phyloP scores from a whole-genome alignment of 805 yeast species.

The Hagleromyces aurorensis region DNA sequence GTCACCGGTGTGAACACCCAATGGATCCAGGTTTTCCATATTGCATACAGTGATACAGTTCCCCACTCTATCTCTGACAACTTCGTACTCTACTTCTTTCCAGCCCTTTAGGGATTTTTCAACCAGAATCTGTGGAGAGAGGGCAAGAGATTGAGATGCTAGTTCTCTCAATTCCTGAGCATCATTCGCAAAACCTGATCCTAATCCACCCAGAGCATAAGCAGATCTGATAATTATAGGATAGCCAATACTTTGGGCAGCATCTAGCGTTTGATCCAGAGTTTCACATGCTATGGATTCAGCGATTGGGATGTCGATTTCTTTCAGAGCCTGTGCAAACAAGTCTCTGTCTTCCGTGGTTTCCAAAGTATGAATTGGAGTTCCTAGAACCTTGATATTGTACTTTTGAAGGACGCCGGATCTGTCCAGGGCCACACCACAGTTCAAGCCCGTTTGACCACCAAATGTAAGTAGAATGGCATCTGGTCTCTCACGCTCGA shows the following conservation, averaged over 20 bases:
- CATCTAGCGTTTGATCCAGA: constrained; percentile 86
- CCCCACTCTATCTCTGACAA: constrained; percentile 90
- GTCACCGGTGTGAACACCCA: constrained; percentile 98
- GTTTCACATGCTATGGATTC: constrained; percentile 93
- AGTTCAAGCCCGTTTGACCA: constrained; percentile 96
- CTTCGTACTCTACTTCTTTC: constrained; percentile 99
- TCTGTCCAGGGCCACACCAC: constrained; percentile 89
- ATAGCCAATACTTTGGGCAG: constrained; percentile 83
- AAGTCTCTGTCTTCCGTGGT: constrained; percentile 97
- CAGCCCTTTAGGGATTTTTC: constrained; percentile 97
- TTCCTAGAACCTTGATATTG: constrained; percentile 91
- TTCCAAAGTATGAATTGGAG: constrained; percentile 92
- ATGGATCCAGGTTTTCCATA: constrained; percentile 98
- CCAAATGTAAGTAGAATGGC: constrained; percentile 95
- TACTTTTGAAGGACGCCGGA: constrained; percentile 90
- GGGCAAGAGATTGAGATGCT: constrained; percentile 79
- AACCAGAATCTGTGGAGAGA: constrained; percentile 91
- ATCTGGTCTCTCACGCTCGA: constrained; percentile 94
- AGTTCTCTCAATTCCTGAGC: constrained; percentile 76
- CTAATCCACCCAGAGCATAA: constrained; percentile 93
- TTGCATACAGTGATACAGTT: constrained; percentile 98
- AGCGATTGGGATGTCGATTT: constrained; percentile 93
- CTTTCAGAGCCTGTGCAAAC: constrained; percentile 90
- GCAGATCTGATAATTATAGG: constrained; percentile 98
- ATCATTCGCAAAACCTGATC: constrained; percentile 92